Base-by-base conservation (phyloP, 2,329 filamentous ascomycete genomes). In the Aspergillus udagawae region DNA sequence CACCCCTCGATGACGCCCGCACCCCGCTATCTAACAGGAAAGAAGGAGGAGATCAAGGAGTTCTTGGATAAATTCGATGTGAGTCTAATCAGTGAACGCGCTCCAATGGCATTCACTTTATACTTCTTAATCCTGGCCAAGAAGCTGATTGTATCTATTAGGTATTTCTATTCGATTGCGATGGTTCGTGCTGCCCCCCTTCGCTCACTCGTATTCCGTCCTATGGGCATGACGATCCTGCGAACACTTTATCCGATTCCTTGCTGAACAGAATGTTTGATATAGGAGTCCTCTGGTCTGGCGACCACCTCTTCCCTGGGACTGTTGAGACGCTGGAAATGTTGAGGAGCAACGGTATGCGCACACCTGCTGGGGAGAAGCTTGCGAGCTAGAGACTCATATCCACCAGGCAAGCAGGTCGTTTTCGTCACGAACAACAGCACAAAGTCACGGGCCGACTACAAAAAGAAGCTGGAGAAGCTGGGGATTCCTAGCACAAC, bases 361-460 rank as follows among this genome's bases (percentile, higher is more conserved):
- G 35, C 23, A n/a, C 28, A 23, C 44, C 4, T 7, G 44, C 27
- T 29, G 21, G 49, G 28, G 38, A 27, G 28, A 25, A 28, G 38
- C 35, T 44, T 44, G 51, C 38, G 53, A 60, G 42, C 49, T 55
- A 63, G 23, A 29, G 27, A 41, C 50, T 49, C 21, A 53, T 17
- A 4, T n/a, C 21, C 14, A 6, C 10, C 61, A 94, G 92, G 91
- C 71, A 99, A 99, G 76, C 88, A 88, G 72, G 83, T 94, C 35
- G 87, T 99, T 54, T 99, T 99, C 71, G 94, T 99, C 53, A 99
- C 94, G 44, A 99, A 99, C 79, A 99, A 99, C 80, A 97, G 92
- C 70, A 97, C 94, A 56, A 99, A 99, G 74, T 96, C 93, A 10
- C 89, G 94, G 56, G 80, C 84, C 51, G 92, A 97, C 73, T 99